Evolutionary conservation across 129 eudicot species (phyloP).

Genomic region (Tagetes erecta): DNA sequence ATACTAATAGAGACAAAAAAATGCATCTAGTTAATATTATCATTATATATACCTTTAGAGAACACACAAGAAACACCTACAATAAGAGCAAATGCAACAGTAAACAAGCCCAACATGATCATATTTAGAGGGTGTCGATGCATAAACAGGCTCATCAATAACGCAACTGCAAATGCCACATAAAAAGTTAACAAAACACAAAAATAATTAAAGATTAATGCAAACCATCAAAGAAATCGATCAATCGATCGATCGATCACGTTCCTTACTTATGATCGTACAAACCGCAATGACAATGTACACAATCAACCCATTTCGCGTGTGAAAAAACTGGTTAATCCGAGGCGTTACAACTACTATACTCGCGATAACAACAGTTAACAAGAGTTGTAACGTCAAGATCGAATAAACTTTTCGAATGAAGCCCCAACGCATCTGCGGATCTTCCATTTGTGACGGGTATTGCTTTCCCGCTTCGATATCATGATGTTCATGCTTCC

Average conservation of each 20-base stretch:
- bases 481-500: slow-evolving; percentile 31
- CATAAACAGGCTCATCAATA: slow-evolving; percentile 40
- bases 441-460: slow-evolving; percentile 65
- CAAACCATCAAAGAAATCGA: neutral
- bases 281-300: slow-evolving; percentile 36
- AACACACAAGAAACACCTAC: slow-evolving; percentile 51
- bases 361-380: slow-evolving; percentile 47
- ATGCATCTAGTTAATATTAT: neutral
- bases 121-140: slow-evolving; percentile 53
- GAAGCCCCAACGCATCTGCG: slow-evolving; percentile 79
- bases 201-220: neutral
- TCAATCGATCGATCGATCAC: neutral
- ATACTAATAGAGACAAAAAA: neutral
- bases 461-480: slow-evolving; percentile 50
- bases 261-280: slow-evolving; percentile 48
- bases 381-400: slow-evolving; percentile 52
- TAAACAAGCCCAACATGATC: slow-evolving; percentile 51
- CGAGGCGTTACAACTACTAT: slow-evolving; percentile 42
- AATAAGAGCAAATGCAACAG: slow-evolving; percentile 37
- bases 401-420: slow-evolving; percentile 76
- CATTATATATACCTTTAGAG: slow-evolving; percentile 31
- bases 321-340: slow-evolving; percentile 36
- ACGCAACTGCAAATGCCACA: slow-evolving; percentile 33
- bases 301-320: slow-evolving; percentile 37
- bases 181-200: neutral